phyloP scores from a whole-genome alignment of 192 early-diverging fungal species.

The Backusella circina region DNA sequence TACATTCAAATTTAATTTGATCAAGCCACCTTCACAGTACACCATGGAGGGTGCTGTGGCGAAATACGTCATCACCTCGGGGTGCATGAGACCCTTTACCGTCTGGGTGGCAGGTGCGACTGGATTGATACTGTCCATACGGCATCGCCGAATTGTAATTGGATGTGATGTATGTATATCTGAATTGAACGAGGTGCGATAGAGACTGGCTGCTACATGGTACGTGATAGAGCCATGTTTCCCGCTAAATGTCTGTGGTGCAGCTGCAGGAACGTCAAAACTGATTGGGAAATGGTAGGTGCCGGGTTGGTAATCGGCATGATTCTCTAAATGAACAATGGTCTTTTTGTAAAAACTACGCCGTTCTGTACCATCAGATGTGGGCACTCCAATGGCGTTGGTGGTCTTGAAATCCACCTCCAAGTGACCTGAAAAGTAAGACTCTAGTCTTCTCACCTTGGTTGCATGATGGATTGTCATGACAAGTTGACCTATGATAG shows the following conservation, averaged over 20 bases:
- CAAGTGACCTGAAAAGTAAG: conserved; percentile 9
- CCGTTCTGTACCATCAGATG: neutral
- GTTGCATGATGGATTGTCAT: conserved; percentile 2
- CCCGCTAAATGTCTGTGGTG: conserved; percentile 37
- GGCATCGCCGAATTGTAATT: conserved; percentile 40
- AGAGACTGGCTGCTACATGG: conserved; percentile 25
- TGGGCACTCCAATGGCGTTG: neutral
- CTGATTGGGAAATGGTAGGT: conserved; percentile 18
- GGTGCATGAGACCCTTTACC: conserved; percentile 7
- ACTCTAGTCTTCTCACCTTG: conserved; percentile 14
- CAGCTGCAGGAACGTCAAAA: conserved; percentile 11
- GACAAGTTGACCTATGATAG: neutral
- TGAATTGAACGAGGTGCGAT: conserved; percentile 33
- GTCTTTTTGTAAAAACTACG: neutral
- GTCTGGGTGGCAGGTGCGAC: neutral
- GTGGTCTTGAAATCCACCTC: conserved; percentile 15
- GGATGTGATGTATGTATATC: conserved; percentile 34
- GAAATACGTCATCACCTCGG: conserved; percentile 12
- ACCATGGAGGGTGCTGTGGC: conserved; percentile 27
- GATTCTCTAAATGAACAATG: neutral
- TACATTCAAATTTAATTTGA: conserved; percentile 20
- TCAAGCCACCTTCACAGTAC: conserved; percentile 34
- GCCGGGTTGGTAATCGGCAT: conserved; percentile 3
- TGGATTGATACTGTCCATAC: conserved; percentile 13
- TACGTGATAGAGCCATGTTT: conserved; percentile 45